Evolutionary conservation across 306 rosid species (phyloP).

Genomic region (Alnus glutinosa): DNA sequence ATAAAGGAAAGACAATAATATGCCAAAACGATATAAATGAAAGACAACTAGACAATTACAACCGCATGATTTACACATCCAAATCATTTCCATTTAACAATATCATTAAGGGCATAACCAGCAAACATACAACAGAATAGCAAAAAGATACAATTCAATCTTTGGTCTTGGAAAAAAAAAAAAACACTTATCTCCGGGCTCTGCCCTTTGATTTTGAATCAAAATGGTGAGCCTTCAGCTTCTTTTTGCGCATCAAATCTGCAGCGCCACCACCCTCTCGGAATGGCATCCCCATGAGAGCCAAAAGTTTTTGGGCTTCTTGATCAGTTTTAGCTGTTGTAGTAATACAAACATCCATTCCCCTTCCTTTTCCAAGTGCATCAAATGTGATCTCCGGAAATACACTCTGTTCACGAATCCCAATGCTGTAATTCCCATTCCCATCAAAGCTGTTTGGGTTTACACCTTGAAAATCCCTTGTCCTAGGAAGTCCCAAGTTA

Average conservation of each 20-base stretch:
- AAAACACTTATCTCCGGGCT: conserved; percentile 46
- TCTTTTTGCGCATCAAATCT: conserved; percentile 58
- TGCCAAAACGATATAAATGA: not conserved
- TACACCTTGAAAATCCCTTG: conserved; percentile 95
- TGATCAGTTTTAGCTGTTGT: conserved; percentile 81
- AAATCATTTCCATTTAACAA: not conserved
- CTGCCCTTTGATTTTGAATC: conserved; percentile 71
- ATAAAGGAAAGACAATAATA: not conserved
- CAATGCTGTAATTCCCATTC: conserved; percentile 71
- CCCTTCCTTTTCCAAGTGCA: conserved; percentile 68
- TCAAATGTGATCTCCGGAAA: conserved; percentile 81
- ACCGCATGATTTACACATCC: not conserved
- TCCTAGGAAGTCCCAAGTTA: conserved; percentile 89
- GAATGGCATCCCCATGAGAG: conserved; percentile 97
- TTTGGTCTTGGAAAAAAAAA: conserved; percentile 11
- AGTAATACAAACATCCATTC: conserved; percentile 88
- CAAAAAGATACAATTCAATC: conserved; percentile 21
- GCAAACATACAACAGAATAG: conserved; percentile 22
- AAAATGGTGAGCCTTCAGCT: conserved; percentile 89
- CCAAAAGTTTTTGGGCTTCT: conserved; percentile 71
- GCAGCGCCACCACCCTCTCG: conserved; percentile 62
- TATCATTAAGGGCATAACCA: not conserved
- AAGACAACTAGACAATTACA: not conserved
- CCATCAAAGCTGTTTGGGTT: conserved; percentile 85
- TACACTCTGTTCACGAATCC: conserved; percentile 77